Base-by-base conservation (phyloP, 2,329 filamentous ascomycete species). In the Exophiala sideris region DNA sequence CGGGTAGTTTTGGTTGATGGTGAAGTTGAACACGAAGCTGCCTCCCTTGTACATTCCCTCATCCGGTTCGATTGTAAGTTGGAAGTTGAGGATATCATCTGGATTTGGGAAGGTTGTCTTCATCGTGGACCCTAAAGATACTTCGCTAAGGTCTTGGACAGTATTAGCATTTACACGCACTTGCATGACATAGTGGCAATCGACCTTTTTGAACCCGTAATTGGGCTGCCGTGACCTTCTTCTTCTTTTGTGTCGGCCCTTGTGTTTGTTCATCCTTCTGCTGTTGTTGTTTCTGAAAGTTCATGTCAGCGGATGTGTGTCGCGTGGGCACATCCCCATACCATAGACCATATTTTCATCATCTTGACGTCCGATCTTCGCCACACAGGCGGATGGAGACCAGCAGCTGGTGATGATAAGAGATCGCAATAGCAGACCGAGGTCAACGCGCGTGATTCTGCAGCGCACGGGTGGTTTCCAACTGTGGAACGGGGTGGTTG, bases 311-410 rank as follows among this genome's bases (percentile, higher is more conserved):
- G 9, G 5, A n/a, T 5, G 50, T 10, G n/a, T 12, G n/a, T 42
- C 21, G 12, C 12, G 24, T 38, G 29, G 18, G 32, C 18, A 51
- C 64, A 33, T 20, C 36, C 24, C 36, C 80, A 48, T 79, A 95
- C 91, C 92, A 97, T 96, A 67, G 91, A 95, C 94, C 92, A 97
- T 79, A 97, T 96, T 79, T 97, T 97, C 80, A 96, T 82, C 94
- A 97, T 97, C 69, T 78, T 91, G 76, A 62, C 66, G 61, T 58
- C 56, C 18, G 41, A 12, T 32, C 18, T 33, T 29, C 24, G 24
- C 24, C 24, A 29, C 24, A 5, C 24, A 8, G 24, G 24, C 24
- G 24, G 24, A 29, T 29, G 7, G 7, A 5, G 24, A 8, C 24
- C 24, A 29, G 24, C 24, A 8, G 24, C 7, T 29, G 24, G 24